Conservation (phyloP, 805 yeast species). For the Kodamaea leandrae region DNA sequence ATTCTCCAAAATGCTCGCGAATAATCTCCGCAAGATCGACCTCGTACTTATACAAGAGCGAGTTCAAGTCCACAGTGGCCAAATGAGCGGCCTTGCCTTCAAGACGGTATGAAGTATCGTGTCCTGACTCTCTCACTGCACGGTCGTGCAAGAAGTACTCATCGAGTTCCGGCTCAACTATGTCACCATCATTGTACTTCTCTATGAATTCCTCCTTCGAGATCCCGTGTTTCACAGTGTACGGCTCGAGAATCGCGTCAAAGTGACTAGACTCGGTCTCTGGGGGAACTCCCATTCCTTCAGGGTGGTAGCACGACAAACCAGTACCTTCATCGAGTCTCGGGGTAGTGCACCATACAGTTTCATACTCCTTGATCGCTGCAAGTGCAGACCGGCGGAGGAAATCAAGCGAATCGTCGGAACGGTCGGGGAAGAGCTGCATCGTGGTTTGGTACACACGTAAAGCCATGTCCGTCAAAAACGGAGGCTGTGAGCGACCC, state of each 20-base stretch:
- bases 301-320: constrained; percentile 85
- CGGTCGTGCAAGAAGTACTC: constrained; percentile 88
- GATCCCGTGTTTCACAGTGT: constrained; percentile 56
- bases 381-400: constrained; percentile 64
- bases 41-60: constrained; percentile 87
- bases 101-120: constrained; percentile 87
- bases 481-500: constrained; percentile 95
- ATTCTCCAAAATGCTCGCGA: constrained; percentile 51
- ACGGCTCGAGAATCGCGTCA: constrained; percentile 64
- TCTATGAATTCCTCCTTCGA: constrained; percentile 62
- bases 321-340: constrained; percentile 73
- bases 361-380: constrained; percentile 81
- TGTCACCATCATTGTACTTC: constrained; percentile 60
- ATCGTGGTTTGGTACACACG: constrained; percentile 61
- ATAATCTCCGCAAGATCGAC: constrained; percentile 71
- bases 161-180: constrained; percentile 79
- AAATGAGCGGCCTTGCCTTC: constrained; percentile 87
- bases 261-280: constrained; percentile 94
- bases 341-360: constrained; percentile 77
- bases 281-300: constrained; percentile 92
- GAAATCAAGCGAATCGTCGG: constrained; percentile 50
- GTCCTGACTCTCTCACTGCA: constrained; percentile 95
- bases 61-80: constrained; percentile 87
- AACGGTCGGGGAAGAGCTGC: constrained; percentile 37
- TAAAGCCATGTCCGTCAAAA: constrained; percentile 87